Evolutionary conservation across 768 basidiomycete species (phyloP).

Genomic region (Boletus vermiculosoides): DNA sequence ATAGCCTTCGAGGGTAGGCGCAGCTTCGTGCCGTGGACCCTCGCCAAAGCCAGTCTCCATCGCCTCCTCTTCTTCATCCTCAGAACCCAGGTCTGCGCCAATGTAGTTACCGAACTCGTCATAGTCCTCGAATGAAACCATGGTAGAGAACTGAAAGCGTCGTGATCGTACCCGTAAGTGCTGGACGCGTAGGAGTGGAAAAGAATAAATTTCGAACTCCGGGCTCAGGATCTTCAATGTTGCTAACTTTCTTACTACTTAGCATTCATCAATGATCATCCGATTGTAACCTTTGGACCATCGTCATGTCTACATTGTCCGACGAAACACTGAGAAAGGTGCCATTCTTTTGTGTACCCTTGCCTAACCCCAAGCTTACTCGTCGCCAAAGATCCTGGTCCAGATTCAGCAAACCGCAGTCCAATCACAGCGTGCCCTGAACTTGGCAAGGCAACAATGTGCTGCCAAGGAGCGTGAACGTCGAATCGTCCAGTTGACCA

Average conservation of each 20-base stretch:
- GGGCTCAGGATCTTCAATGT: slow-evolving; percentile 2
- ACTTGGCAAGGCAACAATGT: slow-evolving; percentile 71
- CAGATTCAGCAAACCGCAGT: slow-evolving; percentile 93
- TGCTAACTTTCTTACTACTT: background rate
- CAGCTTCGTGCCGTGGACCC: slow-evolving; percentile 35
- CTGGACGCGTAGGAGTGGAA: slow-evolving; percentile 23
- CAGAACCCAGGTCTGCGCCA: slow-evolving; percentile 90
- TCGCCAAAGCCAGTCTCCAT: slow-evolving; percentile 50
- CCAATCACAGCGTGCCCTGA: slow-evolving; percentile 78
- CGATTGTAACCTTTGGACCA: slow-evolving; percentile 2
- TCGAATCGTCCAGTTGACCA: slow-evolving; percentile 85
- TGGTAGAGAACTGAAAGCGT: slow-evolving; percentile 20
- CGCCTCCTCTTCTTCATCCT: slow-evolving; percentile 56
- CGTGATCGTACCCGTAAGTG: slow-evolving; percentile 1
- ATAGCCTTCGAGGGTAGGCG: slow-evolving; percentile 76
- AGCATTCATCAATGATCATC: slow-evolving; percentile 12
- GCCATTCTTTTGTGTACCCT: slow-evolving; percentile 1
- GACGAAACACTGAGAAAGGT: slow-evolving; percentile 87
- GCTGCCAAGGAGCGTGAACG: slow-evolving; percentile 84
- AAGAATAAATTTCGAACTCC: slow-evolving; percentile 37
- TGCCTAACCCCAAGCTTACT: slow-evolving; percentile 18
- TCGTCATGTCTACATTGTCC: slow-evolving; percentile 53
- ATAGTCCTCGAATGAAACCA: slow-evolving; percentile 73
- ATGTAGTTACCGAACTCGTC: slow-evolving; percentile 98
- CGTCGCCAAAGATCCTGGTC: slow-evolving; percentile 65